Evolutionary conservation across 139 green algal species (phyloP).

Genomic region (Raphidocelis subcapitata): DNA sequence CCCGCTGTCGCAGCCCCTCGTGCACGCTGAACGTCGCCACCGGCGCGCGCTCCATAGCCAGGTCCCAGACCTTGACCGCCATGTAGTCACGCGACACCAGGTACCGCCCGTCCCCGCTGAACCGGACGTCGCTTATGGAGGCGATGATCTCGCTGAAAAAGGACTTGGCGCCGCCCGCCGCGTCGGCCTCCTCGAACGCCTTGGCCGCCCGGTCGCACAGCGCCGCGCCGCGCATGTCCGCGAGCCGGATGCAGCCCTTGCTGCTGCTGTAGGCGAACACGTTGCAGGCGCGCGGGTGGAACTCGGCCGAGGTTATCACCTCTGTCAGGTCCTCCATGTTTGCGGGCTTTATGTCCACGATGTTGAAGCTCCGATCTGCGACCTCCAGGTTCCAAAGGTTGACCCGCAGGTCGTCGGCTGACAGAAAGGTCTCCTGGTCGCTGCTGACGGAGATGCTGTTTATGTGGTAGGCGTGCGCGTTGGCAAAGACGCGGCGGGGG

Average conservation of each 20-base stretch:
- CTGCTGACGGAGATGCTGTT: constrained; percentile 89
- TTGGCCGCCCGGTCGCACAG: constrained; percentile 89
- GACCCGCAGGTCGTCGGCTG: constrained; percentile 91
- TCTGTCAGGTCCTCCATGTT: constrained; percentile 99
- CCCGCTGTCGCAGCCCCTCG: constrained; percentile 80
- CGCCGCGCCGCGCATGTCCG: constrained; percentile 88
- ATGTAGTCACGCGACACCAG: constrained; percentile 97
- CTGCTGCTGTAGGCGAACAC: constrained; percentile 92
- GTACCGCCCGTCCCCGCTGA: constrained; percentile 84
- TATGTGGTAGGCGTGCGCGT: constrained; percentile 99
- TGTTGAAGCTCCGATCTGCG: constrained; percentile 90
- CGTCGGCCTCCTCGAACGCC: constrained; percentile 75
- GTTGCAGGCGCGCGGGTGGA: constrained; percentile 90
- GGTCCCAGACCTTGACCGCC: constrained; percentile 97
- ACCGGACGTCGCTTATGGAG: constrained; percentile 93
- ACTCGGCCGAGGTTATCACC: constrained; percentile 96
- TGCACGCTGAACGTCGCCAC: constrained; percentile 91
- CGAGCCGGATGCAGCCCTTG: constrained; percentile 93
- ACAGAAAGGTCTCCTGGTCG: constrained; percentile 97
- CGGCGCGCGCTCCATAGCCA: constrained; percentile 86
- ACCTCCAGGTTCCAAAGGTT: constrained; percentile 97
- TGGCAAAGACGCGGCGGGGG: constrained; percentile 77
- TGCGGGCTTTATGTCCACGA: constrained; percentile 98
- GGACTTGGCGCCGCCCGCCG: constrained; percentile 60
- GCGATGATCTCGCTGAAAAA: constrained; percentile 99